Evolutionary conservation across 768 basidiomycete species (phyloP).

Genomic region (Termitomyces bulborhizus): DNA sequence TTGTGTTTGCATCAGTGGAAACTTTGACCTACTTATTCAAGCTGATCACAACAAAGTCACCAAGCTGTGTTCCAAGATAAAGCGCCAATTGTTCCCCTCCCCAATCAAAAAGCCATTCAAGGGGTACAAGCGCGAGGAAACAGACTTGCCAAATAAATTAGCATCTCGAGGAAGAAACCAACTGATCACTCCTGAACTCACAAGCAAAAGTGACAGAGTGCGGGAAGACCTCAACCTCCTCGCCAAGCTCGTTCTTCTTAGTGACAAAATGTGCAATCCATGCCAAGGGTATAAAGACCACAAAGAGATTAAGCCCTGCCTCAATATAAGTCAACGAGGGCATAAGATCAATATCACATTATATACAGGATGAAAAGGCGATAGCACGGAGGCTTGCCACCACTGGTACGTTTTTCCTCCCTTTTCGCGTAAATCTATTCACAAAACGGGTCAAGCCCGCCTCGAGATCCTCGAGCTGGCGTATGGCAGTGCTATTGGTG

Average conservation of each 20-base stretch:
- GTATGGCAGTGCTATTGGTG: neutral
- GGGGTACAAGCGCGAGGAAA: conserved; percentile 60
- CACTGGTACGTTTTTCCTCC: conserved; percentile 38
- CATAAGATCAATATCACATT: neutral
- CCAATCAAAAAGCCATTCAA: conserved; percentile 63
- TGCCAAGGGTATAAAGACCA: conserved; percentile 53
- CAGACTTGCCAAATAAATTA: conserved; percentile 34
- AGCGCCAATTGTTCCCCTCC: conserved; percentile 50
- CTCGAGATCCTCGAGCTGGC: conserved; percentile 8
- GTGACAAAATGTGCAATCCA: conserved; percentile 49
- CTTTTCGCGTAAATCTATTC: conserved; percentile 40
- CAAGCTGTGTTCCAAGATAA: conserved; percentile 56
- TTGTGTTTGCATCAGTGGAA: neutral
- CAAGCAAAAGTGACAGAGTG: conserved; percentile 33
- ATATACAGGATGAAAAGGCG: conserved; percentile 45
- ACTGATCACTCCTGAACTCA: neutral
- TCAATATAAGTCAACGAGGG: neutral
- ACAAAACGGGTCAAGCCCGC: conserved; percentile 27
- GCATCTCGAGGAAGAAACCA: too few species aligned
- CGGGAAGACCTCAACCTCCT: conserved; percentile 21
- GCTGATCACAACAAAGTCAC: conserved; percentile 48
- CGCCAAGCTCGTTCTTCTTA: conserved; percentile 2
- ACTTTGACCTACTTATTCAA: conserved; percentile 16
- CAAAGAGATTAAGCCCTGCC: conserved; percentile 52
- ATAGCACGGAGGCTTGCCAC: conserved; percentile 39